Evolutionary conservation across 306 rosid species (phyloP).

Genomic region (Cucumis melo): DNA sequence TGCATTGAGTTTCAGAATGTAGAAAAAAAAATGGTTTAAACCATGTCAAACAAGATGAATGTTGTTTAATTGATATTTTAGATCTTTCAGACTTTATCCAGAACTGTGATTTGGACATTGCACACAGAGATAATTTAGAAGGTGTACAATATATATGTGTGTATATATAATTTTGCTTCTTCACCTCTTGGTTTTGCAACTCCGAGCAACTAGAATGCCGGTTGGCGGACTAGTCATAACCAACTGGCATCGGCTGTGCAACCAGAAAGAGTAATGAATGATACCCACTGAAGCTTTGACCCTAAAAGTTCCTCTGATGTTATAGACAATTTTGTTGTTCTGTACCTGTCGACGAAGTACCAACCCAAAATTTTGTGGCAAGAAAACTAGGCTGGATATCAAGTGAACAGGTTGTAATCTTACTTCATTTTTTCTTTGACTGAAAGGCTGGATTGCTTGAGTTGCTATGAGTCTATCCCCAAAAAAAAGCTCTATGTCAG

Average conservation of each 20-base stretch:
- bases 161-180: not conserved
- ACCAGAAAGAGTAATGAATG: slow-evolving; percentile 46
- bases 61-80: not conserved
- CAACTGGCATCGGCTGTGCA: slow-evolving; percentile 61
- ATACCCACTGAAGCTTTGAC: slow-evolving; percentile 51
- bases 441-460: slow-evolving; percentile 47
- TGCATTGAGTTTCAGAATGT: not conserved
- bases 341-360: slow-evolving; percentile 56
- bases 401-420: slow-evolving; percentile 51
- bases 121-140: not conserved
- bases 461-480: slow-evolving; percentile 55
- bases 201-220: slow-evolving; percentile 54
- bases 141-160: not conserved
- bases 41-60: slow-evolving; percentile 3
- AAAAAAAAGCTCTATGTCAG: slow-evolving; percentile 48
- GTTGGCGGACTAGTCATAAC: slow-evolving; percentile 85
- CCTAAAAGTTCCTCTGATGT: slow-evolving; percentile 57
- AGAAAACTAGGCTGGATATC: slow-evolving; percentile 62
- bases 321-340: slow-evolving; percentile 40
- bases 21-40: not conserved
- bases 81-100: not conserved
- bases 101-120: not conserved
- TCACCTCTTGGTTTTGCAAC: slow-evolving; percentile 55
- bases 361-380: slow-evolving; percentile 64
- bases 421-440: slow-evolving; percentile 39